Evolutionary conservation across 495 filamentous ascomycete genomes (phyloP), one percentile per base, ranked within the genome.

Genomic region (Choiromyces venosus): DNA sequence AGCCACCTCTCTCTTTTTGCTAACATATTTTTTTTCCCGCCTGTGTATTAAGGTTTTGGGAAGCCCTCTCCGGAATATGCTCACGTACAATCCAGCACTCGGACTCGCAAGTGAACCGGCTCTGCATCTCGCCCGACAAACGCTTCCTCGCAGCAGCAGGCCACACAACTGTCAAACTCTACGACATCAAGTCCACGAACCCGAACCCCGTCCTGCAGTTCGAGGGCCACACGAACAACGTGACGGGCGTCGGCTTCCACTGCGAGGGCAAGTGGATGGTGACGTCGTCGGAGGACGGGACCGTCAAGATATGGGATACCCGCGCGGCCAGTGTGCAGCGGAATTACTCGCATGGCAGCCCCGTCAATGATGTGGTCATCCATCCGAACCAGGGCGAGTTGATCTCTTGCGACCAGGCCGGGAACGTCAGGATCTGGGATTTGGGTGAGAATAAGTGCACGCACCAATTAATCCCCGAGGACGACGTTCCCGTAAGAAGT

Each of bases 251-350:
- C 37, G 95, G 93, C 36, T 99, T 98, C 81, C 95, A 99, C 82
- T 97, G 93, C 79, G 95, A 99, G 82, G 93, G 93, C 16, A 98
- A 98, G 83, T 99, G 95, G 95, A 97, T 99, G 93, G 94, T 97
- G n/a, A 99, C 95, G 5, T 95, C 92, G 83, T 96, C 92, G 46
- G 95, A 99, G 82, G 95, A 99, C 79, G 92, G 94, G 67, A 96
- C 93, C 10, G 94, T 99, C 75, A 98, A 97, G 86, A 96, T 99
- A 65, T 99, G 95, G 95, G 96, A 99, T 82, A 98, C 94, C 9
- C 87, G 96, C 36, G 91, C 87, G 8, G 96, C 93, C 33, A 90
- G 86, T 65, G 87, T 98, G 61, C 95, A 98, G 82, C 88, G 95
- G 29, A 97, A 94, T 83, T 99, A 99, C 81, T 88, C 86, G 71